A percentile compares a stretch with the other conserved stretches of the same genome.
phyloP scores from a whole-genome alignment of 352 stramenopile genomes.

The Blastocystis hominis region DNA sequence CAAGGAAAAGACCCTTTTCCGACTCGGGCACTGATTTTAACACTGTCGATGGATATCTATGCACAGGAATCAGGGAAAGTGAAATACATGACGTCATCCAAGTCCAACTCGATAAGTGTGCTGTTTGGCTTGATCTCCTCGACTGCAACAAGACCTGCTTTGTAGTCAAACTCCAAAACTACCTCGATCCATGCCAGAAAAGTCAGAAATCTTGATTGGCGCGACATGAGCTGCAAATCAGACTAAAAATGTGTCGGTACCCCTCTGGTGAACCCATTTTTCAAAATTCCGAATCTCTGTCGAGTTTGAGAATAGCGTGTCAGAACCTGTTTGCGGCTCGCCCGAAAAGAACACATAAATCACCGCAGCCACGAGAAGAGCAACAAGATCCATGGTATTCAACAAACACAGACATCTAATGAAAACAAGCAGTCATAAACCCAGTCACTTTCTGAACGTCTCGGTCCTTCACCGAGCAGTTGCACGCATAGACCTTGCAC shows the following conservation, averaged over 20 bases:
- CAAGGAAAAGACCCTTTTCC: background rate
- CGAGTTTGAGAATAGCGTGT: background rate
- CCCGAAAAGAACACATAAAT: background rate
- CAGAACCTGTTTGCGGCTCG: background rate
- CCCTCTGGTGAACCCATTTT: background rate
- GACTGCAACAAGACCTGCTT: background rate
- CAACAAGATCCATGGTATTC: background rate
- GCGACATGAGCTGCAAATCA: background rate
- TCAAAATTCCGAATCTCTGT: background rate
- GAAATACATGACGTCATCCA: constrained; percentile 27
- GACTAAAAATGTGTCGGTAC: background rate
- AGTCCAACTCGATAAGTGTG: background rate
- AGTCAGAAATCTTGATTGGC: background rate
- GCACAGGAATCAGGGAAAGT: background rate
- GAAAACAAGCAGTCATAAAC: background rate
- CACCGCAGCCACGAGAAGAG: background rate
- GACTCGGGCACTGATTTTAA: background rate
- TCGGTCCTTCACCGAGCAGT: background rate
- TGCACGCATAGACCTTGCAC: background rate
- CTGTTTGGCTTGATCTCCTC: background rate
- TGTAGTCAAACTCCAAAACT: background rate
- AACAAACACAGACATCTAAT: background rate
- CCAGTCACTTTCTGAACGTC: background rate
- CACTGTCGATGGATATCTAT: constrained; percentile 8
- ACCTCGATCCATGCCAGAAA: constrained; percentile 5